Conservation (phyloP, 805 yeast species). For the Candida berthetii region DNA sequence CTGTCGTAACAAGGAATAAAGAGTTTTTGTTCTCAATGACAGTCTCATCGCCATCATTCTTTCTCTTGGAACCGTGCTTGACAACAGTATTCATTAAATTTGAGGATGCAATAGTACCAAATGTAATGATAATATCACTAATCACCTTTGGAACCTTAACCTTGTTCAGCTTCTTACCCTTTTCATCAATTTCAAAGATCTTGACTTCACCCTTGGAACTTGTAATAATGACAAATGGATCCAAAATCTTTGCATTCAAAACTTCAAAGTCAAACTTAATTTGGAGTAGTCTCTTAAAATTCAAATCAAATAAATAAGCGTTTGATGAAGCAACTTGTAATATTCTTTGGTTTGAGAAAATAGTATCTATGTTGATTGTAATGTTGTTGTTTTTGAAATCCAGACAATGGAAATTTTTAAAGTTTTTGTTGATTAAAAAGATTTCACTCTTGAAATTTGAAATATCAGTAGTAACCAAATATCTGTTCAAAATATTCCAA, state of each 20-base stretch:
- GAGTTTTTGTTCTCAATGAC: constrained; percentile 22
- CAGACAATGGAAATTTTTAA: constrained; percentile 52
- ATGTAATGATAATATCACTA: constrained; percentile 51
- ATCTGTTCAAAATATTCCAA: constrained; percentile 66
- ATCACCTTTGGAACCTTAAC: constrained; percentile 29
- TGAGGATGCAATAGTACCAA: constrained; percentile 57
- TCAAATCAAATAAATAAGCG: constrained; percentile 55
- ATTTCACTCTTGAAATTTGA: constrained; percentile 60
- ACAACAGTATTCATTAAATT: constrained; percentile 37
- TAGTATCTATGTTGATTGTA: constrained; percentile 62
- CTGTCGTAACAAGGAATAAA: constrained; percentile 63
- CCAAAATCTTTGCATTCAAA: constrained; percentile 54
- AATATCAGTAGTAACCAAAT: constrained; percentile 67
- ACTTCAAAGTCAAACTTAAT: constrained; percentile 55
- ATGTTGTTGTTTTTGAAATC: constrained; percentile 57
- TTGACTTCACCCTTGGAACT: constrained; percentile 67
- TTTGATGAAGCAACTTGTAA: constrained; percentile 71
- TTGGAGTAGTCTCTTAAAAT: constrained; percentile 47
- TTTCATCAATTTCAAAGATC: constrained; percentile 39
- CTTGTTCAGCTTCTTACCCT: constrained; percentile 27
- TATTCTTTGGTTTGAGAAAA: constrained; percentile 48
- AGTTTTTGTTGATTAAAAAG: constrained; percentile 55
- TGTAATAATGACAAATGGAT: constrained; percentile 57
- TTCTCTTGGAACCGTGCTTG: constrained; percentile 18
- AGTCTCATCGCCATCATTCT: constrained; percentile 15